Evolutionary conservation across 1,284 basidiomycete species (phyloP).

Genomic region (Anthracocystis setariae): DNA sequence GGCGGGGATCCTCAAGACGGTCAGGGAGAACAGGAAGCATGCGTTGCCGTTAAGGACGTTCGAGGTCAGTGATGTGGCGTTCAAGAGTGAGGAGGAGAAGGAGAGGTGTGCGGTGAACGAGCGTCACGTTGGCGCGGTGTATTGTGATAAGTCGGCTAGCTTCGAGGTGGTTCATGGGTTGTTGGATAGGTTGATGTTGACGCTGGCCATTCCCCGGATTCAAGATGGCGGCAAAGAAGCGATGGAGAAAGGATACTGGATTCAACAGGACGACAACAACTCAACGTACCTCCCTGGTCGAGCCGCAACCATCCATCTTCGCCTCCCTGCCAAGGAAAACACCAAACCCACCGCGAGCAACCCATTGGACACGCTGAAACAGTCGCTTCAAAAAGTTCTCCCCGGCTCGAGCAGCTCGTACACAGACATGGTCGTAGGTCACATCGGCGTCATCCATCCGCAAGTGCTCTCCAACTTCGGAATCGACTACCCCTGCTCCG

Average conservation of each 20-base stretch:
- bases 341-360: conserved; percentile 28
- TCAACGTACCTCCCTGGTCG: conserved; percentile 93
- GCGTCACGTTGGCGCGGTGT: conserved; percentile 86
- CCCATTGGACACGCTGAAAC: conserved; percentile 35
- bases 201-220: conserved; percentile 87
- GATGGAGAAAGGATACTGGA: conserved; percentile 82
- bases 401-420: too few species aligned
- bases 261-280: conserved; percentile 75
- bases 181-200: conserved; percentile 92
- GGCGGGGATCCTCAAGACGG: conserved; percentile 93
- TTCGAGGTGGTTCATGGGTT: conserved; percentile 97
- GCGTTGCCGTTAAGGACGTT: conserved; percentile 91
- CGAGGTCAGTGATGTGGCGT: conserved; percentile 90
- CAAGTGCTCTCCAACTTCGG: conserved; percentile 58
- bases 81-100: conserved; percentile 77
- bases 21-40: conserved; percentile 95
- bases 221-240: conserved; percentile 71
- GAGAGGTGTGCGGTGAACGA: conserved; percentile 90
- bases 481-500: conserved; percentile 90
- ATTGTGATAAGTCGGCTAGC: conserved; percentile 94
- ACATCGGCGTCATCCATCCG: conserved; percentile 62
- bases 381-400: conserved; percentile 23
- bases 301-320: conserved; percentile 88
- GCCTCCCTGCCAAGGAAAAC: conserved; percentile 68
- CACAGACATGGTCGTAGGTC: conserved; percentile 32